A percentile compares a stretch with the other conserved stretches of the same genome.
Conservation (phyloP, 306 rosid genomes). For the Malus fusca region DNA sequence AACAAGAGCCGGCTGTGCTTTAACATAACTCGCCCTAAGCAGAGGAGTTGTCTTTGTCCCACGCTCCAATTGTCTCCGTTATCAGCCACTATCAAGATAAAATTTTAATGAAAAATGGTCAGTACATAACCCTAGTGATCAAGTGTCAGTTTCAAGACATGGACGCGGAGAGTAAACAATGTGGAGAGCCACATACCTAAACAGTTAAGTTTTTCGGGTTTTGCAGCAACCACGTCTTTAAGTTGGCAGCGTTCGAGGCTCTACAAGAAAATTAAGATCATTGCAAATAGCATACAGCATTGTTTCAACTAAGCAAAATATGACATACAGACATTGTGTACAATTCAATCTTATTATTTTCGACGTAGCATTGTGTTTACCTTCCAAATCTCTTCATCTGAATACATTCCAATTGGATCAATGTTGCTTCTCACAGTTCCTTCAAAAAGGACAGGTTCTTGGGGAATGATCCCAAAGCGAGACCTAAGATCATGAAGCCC, state of each 20-base stretch:
- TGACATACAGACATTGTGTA: background rate
- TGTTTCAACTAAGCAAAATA: background rate
- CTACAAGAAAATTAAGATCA: constrained; percentile 23
- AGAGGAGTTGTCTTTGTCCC: constrained; percentile 92
- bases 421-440: constrained; percentile 88
- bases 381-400: constrained; percentile 97
- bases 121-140: background rate
- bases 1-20: constrained; percentile 77
- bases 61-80: constrained; percentile 98
- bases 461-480: constrained; percentile 93
- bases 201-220: constrained; percentile 72
- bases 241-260: constrained; percentile 91
- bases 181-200: constrained; percentile 39
- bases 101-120: background rate
- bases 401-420: constrained; percentile 60
- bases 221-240: constrained; percentile 68
- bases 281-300: background rate
- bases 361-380: constrained; percentile 19
- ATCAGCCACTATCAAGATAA: constrained; percentile 48
- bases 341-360: background rate
- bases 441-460: constrained; percentile 96
- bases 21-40: constrained; percentile 88
- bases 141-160: background rate
- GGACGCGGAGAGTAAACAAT: background rate
- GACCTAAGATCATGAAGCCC: constrained; percentile 96